These are phyloP conservation scores for Trifolium pratense DNA, from an alignment of 306 rosid species.

Conservation along the genomic window DNA sequence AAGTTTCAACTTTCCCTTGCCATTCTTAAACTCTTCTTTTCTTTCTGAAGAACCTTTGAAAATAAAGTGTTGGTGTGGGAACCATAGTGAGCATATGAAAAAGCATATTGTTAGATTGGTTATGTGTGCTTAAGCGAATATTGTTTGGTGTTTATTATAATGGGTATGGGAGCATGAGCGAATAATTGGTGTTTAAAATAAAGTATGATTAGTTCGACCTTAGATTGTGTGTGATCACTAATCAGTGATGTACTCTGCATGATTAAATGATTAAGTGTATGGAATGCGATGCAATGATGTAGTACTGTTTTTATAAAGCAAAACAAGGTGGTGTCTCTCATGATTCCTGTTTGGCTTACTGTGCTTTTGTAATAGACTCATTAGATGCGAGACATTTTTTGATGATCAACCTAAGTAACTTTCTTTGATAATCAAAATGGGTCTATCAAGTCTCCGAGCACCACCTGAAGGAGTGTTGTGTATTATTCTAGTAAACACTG, in stretches of 20 bases:
- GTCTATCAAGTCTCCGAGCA: constrained; percentile 90
- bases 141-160: too few species aligned
- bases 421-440: constrained; percentile 41
- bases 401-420: too few species aligned
- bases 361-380: constrained; percentile 11
- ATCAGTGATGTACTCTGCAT: constrained; percentile 4
- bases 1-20: too few species aligned
- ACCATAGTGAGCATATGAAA: too few species aligned
- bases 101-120: too few species aligned
- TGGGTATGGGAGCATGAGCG: too few species aligned
- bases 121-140: too few species aligned
- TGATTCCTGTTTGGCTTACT: constrained; percentile 41
- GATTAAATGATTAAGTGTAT: constrained; percentile 27
- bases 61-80: too few species aligned
- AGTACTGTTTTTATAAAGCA: constrained; percentile 36
- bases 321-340: constrained; percentile 35
- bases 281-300: constrained; percentile 33
- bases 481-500: constrained; percentile 73
- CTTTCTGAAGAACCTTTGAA: too few species aligned
- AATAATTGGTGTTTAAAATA: constrained; percentile 3
- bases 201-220: constrained; percentile 23
- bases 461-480: constrained; percentile 91
- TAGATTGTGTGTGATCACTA: constrained; percentile 37
- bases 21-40: too few species aligned
- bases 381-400: too few species aligned